Evolutionary conservation across 495 filamentous ascomycete species (phyloP).

Genomic region (Neurospora intermedia): DNA sequence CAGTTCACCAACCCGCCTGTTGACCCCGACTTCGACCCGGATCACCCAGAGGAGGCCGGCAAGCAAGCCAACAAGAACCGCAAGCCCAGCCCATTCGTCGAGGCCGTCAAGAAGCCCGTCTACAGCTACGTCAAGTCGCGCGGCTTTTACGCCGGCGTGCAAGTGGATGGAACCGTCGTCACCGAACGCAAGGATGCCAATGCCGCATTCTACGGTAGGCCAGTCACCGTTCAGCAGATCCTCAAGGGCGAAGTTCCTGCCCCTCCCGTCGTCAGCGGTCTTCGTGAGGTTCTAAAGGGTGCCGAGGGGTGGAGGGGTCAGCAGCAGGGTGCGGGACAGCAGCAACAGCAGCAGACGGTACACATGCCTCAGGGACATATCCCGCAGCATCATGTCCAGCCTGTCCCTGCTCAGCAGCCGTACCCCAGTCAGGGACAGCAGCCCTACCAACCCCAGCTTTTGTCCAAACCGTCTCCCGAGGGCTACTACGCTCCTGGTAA

Average conservation of each 20-base stretch:
- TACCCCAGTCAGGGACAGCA: not conserved
- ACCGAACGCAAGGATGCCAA: conserved; percentile 76
- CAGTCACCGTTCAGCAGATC: conserved; percentile 53
- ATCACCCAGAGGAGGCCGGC: not conserved
- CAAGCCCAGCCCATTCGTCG: conserved; percentile 19
- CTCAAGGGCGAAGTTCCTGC: conserved; percentile 49
- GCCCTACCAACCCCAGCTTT: not conserved
- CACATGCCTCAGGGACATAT: not conserved
- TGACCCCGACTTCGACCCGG: not conserved
- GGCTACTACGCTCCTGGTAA: not conserved
- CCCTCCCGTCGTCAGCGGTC: conserved; percentile 8
- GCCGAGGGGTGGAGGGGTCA: conserved; percentile 19
- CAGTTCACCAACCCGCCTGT: conserved; percentile 7
- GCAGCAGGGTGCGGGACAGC: not conserved
- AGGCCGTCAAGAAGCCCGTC: conserved; percentile 40
- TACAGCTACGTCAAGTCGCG: conserved; percentile 77
- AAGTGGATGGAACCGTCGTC: conserved; percentile 68
- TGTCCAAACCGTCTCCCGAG: not conserved
- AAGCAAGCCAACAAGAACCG: conserved; percentile 1
- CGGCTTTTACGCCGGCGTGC: conserved; percentile 67
- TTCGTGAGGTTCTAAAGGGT: conserved; percentile 19
- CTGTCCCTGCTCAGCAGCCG: not conserved
- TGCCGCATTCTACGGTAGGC: conserved; percentile 59
- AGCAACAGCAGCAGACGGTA: not conserved
- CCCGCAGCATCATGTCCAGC: not conserved